Percentiles rank a stretch among this genome's conserved stretches.
Evolutionary conservation across 345 rosid genomes (phyloP).

Genomic region (Eucalyptus regnans): DNA sequence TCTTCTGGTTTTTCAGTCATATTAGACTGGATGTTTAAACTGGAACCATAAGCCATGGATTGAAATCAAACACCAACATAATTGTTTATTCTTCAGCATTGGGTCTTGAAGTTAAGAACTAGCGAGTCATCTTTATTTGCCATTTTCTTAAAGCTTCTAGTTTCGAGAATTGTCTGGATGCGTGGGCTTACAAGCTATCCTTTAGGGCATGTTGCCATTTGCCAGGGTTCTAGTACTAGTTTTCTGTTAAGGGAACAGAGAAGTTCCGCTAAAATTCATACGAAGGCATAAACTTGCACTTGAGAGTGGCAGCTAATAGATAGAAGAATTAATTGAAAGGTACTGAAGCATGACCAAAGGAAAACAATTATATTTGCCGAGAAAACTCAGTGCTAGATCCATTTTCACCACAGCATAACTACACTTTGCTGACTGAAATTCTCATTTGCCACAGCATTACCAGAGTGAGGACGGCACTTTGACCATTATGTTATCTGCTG

Average conservation of each 20-base stretch:
- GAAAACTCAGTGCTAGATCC: background rate
- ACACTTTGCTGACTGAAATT: background rate
- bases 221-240: background rate
- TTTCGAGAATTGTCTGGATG: background rate
- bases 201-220: background rate
- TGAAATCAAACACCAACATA: background rate
- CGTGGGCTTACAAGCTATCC: background rate
- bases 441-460: constrained; percentile 29
- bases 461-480: constrained; percentile 50
- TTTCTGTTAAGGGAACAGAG: background rate
- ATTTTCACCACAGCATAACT: background rate
- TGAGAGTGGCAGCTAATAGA: background rate
- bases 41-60: background rate
- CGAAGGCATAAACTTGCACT: background rate
- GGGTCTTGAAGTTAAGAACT: background rate
- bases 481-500: constrained; percentile 62
- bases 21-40: background rate
- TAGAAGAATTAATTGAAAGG: background rate
- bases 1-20: background rate
- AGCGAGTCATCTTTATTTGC: background rate
- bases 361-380: background rate
- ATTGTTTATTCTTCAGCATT: background rate
- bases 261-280: background rate
- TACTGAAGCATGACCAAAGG: background rate
- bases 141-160: background rate